Base-by-base conservation (phyloP, 148 eudicot species). In the Euryodendron excelsum region DNA sequence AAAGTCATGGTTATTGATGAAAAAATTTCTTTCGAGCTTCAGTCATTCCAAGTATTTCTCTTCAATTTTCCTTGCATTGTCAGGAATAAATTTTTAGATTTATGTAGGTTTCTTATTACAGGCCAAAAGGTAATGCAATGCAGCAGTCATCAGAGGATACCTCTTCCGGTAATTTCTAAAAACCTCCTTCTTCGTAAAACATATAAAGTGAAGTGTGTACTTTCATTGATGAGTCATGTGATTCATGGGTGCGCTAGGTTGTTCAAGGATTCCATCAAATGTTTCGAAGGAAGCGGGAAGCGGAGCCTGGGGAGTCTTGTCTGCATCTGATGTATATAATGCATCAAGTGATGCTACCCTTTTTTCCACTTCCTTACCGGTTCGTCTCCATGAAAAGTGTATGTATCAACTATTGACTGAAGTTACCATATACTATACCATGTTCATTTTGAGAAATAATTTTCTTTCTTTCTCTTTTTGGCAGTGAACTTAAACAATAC, bases 281-380 rank as follows among this genome's bases (percentile, higher is more conserved):
- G 70, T 77, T 62, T 77, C 89, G 60, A 82, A 82, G 77, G 85
- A 80, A 53, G 82, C 77, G 83, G 85, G 85, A 76, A 80, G 72
- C 62, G 85, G 83, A 74, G 76, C 81, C 4, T 81, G 90, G 92
- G 81, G 82, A 52, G 60, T 88, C 20, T 84, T 73, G 62, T 68
- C 85, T 15, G 72, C 74, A 62, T 74, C 88, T 34, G 81, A 82
- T 79, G 84, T 75, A 15, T 81, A 78, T 82, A 85, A 81, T 68
- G 76, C 88, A 59, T 83, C 91, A 44, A 87, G 78, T 72, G 93
- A 93, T 80, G 87, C 88, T 50, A 75, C 86, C 59, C 85, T 92
- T 62, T 94, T 94, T 73, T 94, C 98, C 33, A 85, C 89, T 82
- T 94, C 98, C 33, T 85, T 94, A 81, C 98, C 98, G 69, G 97